Conservation (phyloP, 805 yeast species). For the Candida endomychidarum region DNA sequence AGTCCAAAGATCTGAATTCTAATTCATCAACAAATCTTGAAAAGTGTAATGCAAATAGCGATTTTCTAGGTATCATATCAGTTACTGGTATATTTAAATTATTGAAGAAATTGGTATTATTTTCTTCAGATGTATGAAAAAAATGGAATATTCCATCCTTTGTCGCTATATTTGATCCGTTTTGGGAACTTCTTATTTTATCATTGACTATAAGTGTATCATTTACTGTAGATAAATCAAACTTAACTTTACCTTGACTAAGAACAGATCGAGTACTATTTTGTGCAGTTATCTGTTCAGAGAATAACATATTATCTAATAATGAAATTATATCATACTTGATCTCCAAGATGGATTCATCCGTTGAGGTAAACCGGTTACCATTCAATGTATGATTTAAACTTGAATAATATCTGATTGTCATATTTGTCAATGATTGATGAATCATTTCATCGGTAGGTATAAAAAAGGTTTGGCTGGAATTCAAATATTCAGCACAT, state of each 20-base stretch:
- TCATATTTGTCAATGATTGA: conserved; percentile 26
- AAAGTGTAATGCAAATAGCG: conserved; percentile 45
- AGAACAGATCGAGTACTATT: conserved; percentile 7
- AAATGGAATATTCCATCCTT: conserved; percentile 38
- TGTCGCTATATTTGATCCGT: conserved; percentile 19
- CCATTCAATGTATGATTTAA: conserved; percentile 20
- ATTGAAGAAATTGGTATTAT: conserved; percentile 19
- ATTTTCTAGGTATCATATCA: conserved; percentile 33
- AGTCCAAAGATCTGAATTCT: conserved; percentile 53
- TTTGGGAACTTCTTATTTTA: conserved; percentile 15
- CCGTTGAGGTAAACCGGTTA: conserved; percentile 24
- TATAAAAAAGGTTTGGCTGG: conserved; percentile 29
- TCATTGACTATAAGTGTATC: conserved; percentile 22
- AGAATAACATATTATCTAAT: conserved; percentile 26
- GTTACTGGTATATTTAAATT: conserved; percentile 22
- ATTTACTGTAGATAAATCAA: conserved; percentile 14
- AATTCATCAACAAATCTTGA: conserved; percentile 69
- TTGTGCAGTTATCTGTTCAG: conserved; percentile 6
- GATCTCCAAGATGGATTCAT: conserved; percentile 33
- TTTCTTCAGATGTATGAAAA: conserved; percentile 17
- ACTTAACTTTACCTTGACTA: conserved; percentile 13
- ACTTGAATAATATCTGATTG: conserved; percentile 28
- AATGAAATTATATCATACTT: conserved; percentile 27
- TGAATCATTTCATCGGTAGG: conserved; percentile 33
- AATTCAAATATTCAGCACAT: conserved; percentile 29